Conservation (phyloP, 345 rosid species). For the Salix arbutifolia region DNA sequence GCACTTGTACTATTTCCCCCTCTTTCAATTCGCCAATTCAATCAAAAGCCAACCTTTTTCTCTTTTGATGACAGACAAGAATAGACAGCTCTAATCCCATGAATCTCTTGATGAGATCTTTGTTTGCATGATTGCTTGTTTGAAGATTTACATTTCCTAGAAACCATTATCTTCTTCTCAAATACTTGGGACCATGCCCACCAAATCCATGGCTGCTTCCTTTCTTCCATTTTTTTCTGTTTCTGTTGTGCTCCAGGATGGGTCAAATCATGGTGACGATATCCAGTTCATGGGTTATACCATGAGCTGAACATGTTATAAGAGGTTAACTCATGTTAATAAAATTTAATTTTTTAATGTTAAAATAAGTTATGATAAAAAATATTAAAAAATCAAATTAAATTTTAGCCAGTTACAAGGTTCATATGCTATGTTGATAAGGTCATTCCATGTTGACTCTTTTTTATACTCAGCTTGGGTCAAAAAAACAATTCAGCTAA, state of each 20-base stretch:
- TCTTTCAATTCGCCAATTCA: constrained; percentile 25
- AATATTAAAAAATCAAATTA: too few relatives aligned
- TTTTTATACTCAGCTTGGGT: too few relatives aligned
- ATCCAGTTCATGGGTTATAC: too few relatives aligned
- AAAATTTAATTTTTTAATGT: too few relatives aligned
- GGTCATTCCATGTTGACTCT: too few relatives aligned
- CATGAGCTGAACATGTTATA: too few relatives aligned
- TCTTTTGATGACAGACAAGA: constrained; percentile 17
- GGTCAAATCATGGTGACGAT: too few relatives aligned
- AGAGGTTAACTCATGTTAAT: too few relatives aligned
- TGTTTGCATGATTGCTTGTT: constrained; percentile 9
- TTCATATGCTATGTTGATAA: too few relatives aligned
- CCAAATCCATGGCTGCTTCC: background rate
- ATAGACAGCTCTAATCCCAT: constrained; percentile 35
- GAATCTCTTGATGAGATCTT: constrained; percentile 33
- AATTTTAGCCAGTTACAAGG: too few relatives aligned
- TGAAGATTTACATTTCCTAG: constrained; percentile 8
- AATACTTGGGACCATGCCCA: background rate
- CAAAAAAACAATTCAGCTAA: too few relatives aligned
- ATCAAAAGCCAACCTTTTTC: constrained; percentile 32
- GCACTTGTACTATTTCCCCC: constrained; percentile 3
- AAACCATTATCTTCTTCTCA: constrained; percentile 6
- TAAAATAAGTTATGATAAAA: too few relatives aligned
- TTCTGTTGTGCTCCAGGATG: background rate
- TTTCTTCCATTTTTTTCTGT: background rate